phyloP scores from a whole-genome alignment of 768 basidiomycete species.

The Inosperma sp. region DNA sequence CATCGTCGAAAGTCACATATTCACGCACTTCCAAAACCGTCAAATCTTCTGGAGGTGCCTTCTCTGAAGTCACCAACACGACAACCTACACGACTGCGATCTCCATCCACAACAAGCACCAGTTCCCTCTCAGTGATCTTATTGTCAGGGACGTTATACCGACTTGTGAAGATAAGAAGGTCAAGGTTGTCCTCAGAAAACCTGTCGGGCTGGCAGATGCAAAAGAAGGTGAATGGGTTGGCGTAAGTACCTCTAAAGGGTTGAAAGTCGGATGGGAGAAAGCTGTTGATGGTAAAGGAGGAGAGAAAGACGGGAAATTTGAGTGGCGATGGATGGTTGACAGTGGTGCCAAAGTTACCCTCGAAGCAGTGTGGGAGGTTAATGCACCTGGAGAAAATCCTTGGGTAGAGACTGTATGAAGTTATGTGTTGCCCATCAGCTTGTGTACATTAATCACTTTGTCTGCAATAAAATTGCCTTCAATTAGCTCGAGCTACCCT shows the following conservation, averaged over 20 bases:
- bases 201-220: slow-evolving; percentile 45
- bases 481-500: no score
- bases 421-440: no score
- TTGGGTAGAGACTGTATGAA: slow-evolving; percentile 16
- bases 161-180: slow-evolving; percentile 36
- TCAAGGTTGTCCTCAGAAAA: slow-evolving; percentile 43
- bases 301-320: slow-evolving; percentile 51
- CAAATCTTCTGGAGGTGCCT: slow-evolving; percentile 36
- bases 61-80: slow-evolving; percentile 40
- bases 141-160: slow-evolving; percentile 47
- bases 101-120: slow-evolving; percentile 45
- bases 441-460: no score
- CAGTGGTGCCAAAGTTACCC: slow-evolving; percentile 37
- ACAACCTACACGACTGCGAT: slow-evolving; percentile 45
- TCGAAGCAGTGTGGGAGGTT: slow-evolving; percentile 52
- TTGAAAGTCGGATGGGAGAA: slow-evolving; percentile 34
- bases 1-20: slow-evolving; percentile 43
- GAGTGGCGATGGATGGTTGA: slow-evolving; percentile 49
- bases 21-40: slow-evolving; percentile 34
- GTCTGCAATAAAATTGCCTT: no score
- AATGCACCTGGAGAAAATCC: slow-evolving; percentile 29
- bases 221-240: slow-evolving; percentile 36
- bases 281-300: slow-evolving; percentile 40
- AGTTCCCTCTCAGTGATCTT: slow-evolving; percentile 40
- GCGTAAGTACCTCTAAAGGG: slow-evolving; percentile 23